phyloP scores from a whole-genome alignment of 2,329 filamentous ascomycete genomes.

The Ophiostoma novo-ulmi region DNA sequence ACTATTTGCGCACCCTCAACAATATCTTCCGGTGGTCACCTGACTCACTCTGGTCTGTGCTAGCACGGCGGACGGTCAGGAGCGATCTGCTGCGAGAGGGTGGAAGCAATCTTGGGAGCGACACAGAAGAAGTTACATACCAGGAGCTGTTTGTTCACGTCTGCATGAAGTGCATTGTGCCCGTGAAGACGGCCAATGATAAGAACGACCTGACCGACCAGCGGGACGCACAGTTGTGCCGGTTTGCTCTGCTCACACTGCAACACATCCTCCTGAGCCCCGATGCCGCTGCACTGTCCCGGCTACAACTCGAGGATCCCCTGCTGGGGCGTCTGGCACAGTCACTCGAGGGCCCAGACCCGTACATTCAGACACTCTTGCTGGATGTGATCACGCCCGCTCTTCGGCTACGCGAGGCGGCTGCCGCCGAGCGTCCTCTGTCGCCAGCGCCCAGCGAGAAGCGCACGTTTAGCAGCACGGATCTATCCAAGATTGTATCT shows the following conservation, averaged over 20 bases:
- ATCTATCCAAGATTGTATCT: slow-evolving; percentile 19
- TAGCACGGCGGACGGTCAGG: slow-evolving; percentile 58
- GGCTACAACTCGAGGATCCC: slow-evolving; percentile 63
- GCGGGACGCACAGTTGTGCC: slow-evolving; percentile 62
- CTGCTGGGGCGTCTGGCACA: slow-evolving; percentile 64
- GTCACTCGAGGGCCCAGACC: slow-evolving; percentile 57
- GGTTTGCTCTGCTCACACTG: slow-evolving; percentile 63
- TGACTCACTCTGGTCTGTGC: slow-evolving; percentile 63
- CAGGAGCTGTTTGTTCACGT: slow-evolving; percentile 64
- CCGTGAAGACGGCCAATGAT: slow-evolving; percentile 28
- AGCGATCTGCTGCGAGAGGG: slow-evolving; percentile 44
- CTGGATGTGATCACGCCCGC: slow-evolving; percentile 72
- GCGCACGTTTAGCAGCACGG: slow-evolving; percentile 34
- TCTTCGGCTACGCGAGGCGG: slow-evolving; percentile 58
- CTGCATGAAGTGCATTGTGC: slow-evolving; percentile 58
- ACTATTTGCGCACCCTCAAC: slow-evolving; percentile 69
- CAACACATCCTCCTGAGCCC: slow-evolving; percentile 64
- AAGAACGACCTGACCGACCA: slow-evolving; percentile 37
- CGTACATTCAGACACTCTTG: slow-evolving; percentile 69
- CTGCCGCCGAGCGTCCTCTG: slow-evolving; percentile 32
- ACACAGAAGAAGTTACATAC: slow-evolving; percentile 52
- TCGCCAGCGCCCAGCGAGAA: slow-evolving; percentile 41
- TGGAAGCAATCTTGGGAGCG: slow-evolving; percentile 48
- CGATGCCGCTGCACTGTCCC: slow-evolving; percentile 53
- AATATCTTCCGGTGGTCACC: slow-evolving; percentile 66